Conservation (phyloP, 768 basidiomycete species). For the Clavaria fumosa region DNA sequence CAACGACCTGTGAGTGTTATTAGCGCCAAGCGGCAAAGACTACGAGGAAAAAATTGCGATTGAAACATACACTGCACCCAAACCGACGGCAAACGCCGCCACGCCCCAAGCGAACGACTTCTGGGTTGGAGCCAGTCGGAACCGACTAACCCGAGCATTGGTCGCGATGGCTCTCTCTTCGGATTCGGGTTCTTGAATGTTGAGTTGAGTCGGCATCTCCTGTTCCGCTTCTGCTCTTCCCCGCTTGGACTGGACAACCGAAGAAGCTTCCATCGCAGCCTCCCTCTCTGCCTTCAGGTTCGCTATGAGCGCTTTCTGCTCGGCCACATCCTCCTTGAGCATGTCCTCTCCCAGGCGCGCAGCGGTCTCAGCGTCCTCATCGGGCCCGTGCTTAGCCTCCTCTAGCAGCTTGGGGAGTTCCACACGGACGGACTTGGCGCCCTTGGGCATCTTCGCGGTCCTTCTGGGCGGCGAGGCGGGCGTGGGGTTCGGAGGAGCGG, state of each 20-base stretch:
- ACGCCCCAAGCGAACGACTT: conserved; percentile 76
- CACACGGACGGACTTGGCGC: conserved; percentile 17
- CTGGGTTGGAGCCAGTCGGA: conserved; percentile 45
- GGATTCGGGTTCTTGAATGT: conserved; percentile 55
- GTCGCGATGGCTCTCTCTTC: conserved; percentile 33
- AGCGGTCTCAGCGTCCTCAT: conserved; percentile 29
- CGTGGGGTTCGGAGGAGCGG: conserved; percentile 13
- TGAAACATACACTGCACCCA: conserved; percentile 62
- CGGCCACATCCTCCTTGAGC: conserved; percentile 53
- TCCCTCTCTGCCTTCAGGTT: conserved; percentile 53
- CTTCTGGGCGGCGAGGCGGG: conserved; percentile 9
- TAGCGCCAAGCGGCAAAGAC: background rate
- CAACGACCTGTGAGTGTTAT: conserved; percentile 27
- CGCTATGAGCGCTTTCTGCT: conserved; percentile 65
- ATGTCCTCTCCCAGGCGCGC: conserved; percentile 46
- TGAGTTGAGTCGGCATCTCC: conserved; percentile 35
- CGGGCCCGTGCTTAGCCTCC: conserved; percentile 48
- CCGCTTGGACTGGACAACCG: conserved; percentile 30
- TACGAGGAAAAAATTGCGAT: conserved; percentile 3
- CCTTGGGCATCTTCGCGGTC: conserved; percentile 6
- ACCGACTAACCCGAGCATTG: conserved; percentile 49
- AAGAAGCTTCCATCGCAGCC: conserved; percentile 11
- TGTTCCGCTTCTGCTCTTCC: conserved; percentile 45
- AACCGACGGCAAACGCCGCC: conserved; percentile 68
- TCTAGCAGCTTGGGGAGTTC: conserved; percentile 29